Conservation (phyloP, 1,284 basidiomycete species). For the Porogramme epimiltina region DNA sequence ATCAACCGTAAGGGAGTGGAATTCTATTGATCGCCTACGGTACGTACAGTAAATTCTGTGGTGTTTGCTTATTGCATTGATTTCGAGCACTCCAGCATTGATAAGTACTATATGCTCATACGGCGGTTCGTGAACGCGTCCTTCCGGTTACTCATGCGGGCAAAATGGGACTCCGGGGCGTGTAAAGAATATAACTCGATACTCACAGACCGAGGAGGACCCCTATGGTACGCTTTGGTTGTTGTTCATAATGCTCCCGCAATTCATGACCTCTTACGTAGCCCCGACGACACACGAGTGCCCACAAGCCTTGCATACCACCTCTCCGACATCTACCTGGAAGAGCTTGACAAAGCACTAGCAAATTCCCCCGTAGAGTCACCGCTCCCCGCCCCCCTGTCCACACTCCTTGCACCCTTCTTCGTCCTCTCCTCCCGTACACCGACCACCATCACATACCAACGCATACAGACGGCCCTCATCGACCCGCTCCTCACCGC, state of each 20-base stretch:
- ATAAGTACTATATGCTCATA: slow-evolving; percentile 97
- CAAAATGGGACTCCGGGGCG: slow-evolving; percentile 63
- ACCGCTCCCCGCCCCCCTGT: slow-evolving; percentile 55
- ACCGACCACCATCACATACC: slow-evolving; percentile 60
- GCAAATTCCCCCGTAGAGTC: slow-evolving; percentile 22
- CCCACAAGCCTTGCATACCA: slow-evolving; percentile 86
- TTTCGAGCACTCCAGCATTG: slow-evolving; percentile 62
- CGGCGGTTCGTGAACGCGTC: slow-evolving; percentile 86
- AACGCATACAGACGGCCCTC: slow-evolving; percentile 65
- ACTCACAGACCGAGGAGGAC: slow-evolving; percentile 64
- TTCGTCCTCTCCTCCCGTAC: slow-evolving; percentile 69
- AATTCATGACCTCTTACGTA: slow-evolving; percentile 32
- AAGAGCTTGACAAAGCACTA: slow-evolving; percentile 84
- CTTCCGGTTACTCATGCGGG: slow-evolving; percentile 77
- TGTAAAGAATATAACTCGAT: slow-evolving; percentile 71
- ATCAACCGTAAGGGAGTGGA: slow-evolving; percentile 89
- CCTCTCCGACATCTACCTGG: slow-evolving; percentile 87
- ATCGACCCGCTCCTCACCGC: slow-evolving; percentile 65
- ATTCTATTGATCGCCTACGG: slow-evolving; percentile 88
- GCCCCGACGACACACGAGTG: slow-evolving; percentile 72
- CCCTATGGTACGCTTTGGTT: slow-evolving; percentile 64
- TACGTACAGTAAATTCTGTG: slow-evolving; percentile 33
- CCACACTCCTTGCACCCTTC: slow-evolving; percentile 67
- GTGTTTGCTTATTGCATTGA: slow-evolving; percentile 15
- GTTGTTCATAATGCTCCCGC: not conserved